Evolutionary conservation across 192 early-diverging fungal species (phyloP), one percentile per base, ranked within the genome.

Genomic region (Coemansia sp.): DNA sequence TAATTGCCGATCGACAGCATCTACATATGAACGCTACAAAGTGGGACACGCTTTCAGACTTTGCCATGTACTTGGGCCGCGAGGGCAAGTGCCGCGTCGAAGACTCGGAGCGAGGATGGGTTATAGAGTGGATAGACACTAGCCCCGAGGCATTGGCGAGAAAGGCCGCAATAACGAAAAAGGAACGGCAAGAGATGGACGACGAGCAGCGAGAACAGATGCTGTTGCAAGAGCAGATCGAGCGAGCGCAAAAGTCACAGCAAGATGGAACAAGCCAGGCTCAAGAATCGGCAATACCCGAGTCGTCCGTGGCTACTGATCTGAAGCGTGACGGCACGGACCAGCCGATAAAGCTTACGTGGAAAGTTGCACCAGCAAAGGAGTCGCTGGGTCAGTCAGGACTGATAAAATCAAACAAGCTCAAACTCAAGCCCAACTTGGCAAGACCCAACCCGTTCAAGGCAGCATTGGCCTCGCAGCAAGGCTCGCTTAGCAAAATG

Each of bases 1-100:
- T 95, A 37, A 94, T 99, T 67, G 79, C 90, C 5, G 94, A 99
- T 76, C 80, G 91, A 32, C 84, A 93, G 58, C 97, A 99, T 79
- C 67, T 95, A 45, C 97, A 99, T 70, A 97, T 99, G 95, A 99
- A 97, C 69, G 85, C 95, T 2, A 99, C 97, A 0, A 75, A 87
- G 60, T 99, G 97, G 97, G 83, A 89, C 4, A 87, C 94, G n/a
- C 79, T 99, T 32, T 85, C 90, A 6, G 94, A 94, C 45, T 99
- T 96, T 77, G 87, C 90, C 46, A 94, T 90, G 82, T 83, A 93
- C 71, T 74, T 99, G 41, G 96, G 95, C 2, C 86, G 86, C 59
- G 87, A 94, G 69, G 95, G 96, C 7, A 85, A 91, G 27, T 89
- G 90, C 60, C 78, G 85, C 46, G 94, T 98, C 11, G 95, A 98